Base-by-base conservation (phyloP, 176 grass and related monocot genomes). In the Phoenix roebelenii region DNA sequence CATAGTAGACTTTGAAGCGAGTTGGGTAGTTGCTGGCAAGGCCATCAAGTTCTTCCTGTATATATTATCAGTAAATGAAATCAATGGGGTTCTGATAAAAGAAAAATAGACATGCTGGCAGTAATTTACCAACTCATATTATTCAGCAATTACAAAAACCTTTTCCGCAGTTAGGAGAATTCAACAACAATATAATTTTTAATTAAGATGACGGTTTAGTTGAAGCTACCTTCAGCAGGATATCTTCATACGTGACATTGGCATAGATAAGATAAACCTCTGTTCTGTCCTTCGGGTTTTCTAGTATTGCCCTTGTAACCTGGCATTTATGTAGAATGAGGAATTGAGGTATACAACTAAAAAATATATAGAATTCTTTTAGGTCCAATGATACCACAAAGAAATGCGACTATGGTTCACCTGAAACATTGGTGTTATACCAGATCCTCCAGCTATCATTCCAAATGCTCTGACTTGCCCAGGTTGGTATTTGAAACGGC, bases 381-480 rank as follows among this genome's bases (percentile, higher is more conserved):
- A 30, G 28, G 28, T 30, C 28, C 28, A 30, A 30, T 5, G 28
- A 44, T 44, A 44, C 9, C 35, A 44, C 35, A 44, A 44, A 44
- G 10, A 44, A 44, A 44, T 14, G 35, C 35, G 49, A 25, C 14
- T 57, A 9, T 2, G 57, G 60, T 6, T 80, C 91, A 97, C 93
- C 73, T 98, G 93, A 76, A 92, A 98, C 87, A 98, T 98, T 4
- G 93, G 93, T 57, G 93, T 98, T 28, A 98, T 88, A 73, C 93
- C 93, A 57, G 93, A 98, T 72, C 93, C 93, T 69, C 93, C 93
- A 81, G 93, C 93, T 58, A 98, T 23, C 93, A 98, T 98, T 72
- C 93, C 87, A 23, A 98, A 98, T 44, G 87, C 93, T 61, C 81
- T 92, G 51, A 85, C 93, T 92, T 98, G 87, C 18, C 87, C 87